A percentile compares a stretch with the other conserved stretches of the same genome.
Conservation (phyloP, 768 basidiomycete species). For the Dioszegia hungarica region DNA sequence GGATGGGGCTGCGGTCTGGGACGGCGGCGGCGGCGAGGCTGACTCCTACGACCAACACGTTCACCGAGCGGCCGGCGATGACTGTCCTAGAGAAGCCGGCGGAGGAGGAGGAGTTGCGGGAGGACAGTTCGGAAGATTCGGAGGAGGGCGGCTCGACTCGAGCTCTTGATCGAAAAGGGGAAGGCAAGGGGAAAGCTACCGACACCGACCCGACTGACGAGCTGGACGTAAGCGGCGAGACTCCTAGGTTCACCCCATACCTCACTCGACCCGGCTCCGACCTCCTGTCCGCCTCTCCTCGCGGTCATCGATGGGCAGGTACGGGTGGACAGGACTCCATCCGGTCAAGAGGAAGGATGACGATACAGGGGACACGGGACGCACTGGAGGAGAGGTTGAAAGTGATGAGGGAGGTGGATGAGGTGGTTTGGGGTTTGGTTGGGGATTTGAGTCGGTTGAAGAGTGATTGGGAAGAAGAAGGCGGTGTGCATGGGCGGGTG, state of each 20-base stretch:
- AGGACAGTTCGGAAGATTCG: neutral
- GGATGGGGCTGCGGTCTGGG: conserved; percentile 43
- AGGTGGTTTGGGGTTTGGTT: conserved; percentile 65
- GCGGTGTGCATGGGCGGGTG: too few species aligned
- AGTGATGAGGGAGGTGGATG: conserved; percentile 72
- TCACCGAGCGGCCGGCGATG: neutral
- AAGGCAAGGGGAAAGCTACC: conserved; percentile 19
- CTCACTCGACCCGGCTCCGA: conserved; percentile 8
- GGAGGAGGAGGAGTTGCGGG: neutral
- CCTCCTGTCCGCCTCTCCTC: neutral
- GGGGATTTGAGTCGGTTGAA: conserved; percentile 72
- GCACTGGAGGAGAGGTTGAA: conserved; percentile 79
- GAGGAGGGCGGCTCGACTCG: too few species aligned
- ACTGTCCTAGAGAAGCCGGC: neutral
- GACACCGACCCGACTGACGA: too few species aligned
- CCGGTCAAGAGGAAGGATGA: neutral
- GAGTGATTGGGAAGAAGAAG: conserved; percentile 55
- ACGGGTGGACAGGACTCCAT: too few species aligned
- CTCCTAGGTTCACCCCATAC: conserved; percentile 10
- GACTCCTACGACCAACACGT: neutral
- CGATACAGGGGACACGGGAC: conserved; percentile 57
- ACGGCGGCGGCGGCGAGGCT: neutral
- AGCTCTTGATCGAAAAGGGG: neutral
- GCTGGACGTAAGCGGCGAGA: too few species aligned
- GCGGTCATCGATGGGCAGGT: neutral